Conservation (phyloP, 1,139 yeast genomes). For the Yamadazyma pseudoaaseri region DNA sequence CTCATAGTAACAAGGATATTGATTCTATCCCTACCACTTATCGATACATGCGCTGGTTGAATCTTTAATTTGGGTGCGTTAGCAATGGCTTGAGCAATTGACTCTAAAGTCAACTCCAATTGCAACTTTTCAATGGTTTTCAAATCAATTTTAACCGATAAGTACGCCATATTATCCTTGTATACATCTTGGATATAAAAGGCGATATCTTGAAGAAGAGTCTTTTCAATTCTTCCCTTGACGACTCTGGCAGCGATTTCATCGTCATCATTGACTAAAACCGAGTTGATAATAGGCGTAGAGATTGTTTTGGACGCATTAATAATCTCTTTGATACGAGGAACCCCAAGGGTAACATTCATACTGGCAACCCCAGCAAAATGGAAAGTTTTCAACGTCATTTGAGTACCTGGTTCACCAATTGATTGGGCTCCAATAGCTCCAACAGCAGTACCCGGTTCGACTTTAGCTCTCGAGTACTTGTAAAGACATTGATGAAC, state of each 20-base stretch:
- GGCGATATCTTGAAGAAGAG: conserved; percentile 81
- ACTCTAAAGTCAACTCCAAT: conserved; percentile 81
- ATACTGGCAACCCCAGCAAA: conserved; percentile 99
- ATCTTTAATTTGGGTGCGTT: conserved; percentile 90
- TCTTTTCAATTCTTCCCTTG: conserved; percentile 95
- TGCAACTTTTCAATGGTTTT: conserved; percentile 86
- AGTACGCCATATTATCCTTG: conserved; percentile 71
- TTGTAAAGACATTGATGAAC: conserved; percentile 76
- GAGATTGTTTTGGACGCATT: conserved; percentile 95
- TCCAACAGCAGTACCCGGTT: conserved; percentile 99
- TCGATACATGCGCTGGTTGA: conserved; percentile 65
- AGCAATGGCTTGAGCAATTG: conserved; percentile 79
- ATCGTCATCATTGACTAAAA: conserved; percentile 87
- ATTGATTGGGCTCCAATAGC: conserved; percentile 99
- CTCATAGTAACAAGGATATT: conserved; percentile 67
- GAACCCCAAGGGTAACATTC: conserved; percentile 98
- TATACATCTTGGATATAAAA: conserved; percentile 92
- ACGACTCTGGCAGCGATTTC: conserved; percentile 99
- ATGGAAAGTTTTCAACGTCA: conserved; percentile 98
- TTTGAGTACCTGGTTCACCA: conserved; percentile 99
- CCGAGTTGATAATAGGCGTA: conserved; percentile 95
- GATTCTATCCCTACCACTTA: conserved; percentile 65
- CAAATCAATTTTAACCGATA: conserved; percentile 80
- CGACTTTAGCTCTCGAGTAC: conserved; percentile 88
- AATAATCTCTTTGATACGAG: conserved; percentile 97